These are phyloP conservation scores for Dalbergia cochinchinensis DNA, from an alignment of 306 rosid genomes.

Conservation along the genomic window DNA sequence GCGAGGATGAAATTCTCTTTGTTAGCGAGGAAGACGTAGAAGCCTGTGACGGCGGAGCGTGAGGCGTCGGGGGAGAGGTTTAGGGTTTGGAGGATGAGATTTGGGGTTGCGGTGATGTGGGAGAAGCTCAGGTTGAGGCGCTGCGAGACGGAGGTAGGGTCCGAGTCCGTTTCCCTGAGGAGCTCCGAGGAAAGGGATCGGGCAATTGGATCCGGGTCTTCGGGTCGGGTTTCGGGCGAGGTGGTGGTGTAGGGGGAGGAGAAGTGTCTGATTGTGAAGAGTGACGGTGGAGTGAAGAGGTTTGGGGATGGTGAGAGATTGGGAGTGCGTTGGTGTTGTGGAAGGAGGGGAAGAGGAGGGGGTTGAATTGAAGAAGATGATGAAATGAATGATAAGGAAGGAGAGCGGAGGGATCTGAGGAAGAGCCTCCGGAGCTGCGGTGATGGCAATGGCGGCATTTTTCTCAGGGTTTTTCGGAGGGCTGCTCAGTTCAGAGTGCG, in stretches of 20 bases:
- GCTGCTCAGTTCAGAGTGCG: background rate
- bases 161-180: slow-evolving; percentile 57
- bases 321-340: slow-evolving; percentile 34
- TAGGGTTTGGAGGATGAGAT: slow-evolving; percentile 60
- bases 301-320: slow-evolving; percentile 30
- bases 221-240: background rate
- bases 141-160: slow-evolving; percentile 60
- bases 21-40: slow-evolving; percentile 67
- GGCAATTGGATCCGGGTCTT: slow-evolving; percentile 55
- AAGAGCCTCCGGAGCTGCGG: slow-evolving; percentile 68
- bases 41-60: slow-evolving; percentile 66
- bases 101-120: slow-evolving; percentile 63
- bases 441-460: slow-evolving; percentile 68
- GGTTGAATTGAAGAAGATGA: slow-evolving; percentile 36
- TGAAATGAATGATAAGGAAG: slow-evolving; percentile 35
- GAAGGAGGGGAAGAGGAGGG: background rate
- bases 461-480: slow-evolving; percentile 42
- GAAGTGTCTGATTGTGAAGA: slow-evolving; percentile 50
- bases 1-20: slow-evolving; percentile 62
- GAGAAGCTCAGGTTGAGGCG: slow-evolving; percentile 77
- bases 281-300: slow-evolving; percentile 39
- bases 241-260: slow-evolving; percentile 52
- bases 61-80: slow-evolving; percentile 68
- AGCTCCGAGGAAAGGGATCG: slow-evolving; percentile 66
- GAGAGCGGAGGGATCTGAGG: slow-evolving; percentile 51